phyloP scores from a whole-genome alignment of 306 rosid genomes.

The Lathyrus oleraceus region DNA sequence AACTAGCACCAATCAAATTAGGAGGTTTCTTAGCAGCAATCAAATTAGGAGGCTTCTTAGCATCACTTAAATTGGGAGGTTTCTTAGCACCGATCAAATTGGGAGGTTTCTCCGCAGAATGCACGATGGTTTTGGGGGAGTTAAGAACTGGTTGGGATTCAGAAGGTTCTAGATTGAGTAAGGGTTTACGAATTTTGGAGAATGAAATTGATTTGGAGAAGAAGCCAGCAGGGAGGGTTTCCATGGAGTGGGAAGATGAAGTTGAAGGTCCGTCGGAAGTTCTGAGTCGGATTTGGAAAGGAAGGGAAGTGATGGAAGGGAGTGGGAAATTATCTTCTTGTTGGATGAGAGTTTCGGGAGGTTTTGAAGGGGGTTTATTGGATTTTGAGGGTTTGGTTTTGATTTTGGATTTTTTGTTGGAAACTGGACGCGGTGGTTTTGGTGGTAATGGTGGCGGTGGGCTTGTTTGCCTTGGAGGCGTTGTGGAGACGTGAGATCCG shows the following conservation, averaged over 20 bases:
- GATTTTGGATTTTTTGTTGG: slow-evolving; percentile 35
- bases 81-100: slow-evolving; percentile 67
- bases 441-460: slow-evolving; percentile 36
- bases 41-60: slow-evolving; percentile 56
- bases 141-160: slow-evolving; percentile 31
- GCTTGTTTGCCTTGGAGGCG: slow-evolving; percentile 70
- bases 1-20: slow-evolving; percentile 64
- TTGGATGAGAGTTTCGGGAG: background rate
- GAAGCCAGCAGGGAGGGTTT: slow-evolving; percentile 64
- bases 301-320: slow-evolving; percentile 13
- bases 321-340: background rate
- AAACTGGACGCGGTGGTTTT: slow-evolving; percentile 29
- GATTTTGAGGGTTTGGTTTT: slow-evolving; percentile 38
- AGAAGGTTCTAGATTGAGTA: slow-evolving; percentile 40
- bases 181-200: slow-evolving; percentile 57
- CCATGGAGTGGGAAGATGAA: slow-evolving; percentile 42
- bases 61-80: slow-evolving; percentile 61
- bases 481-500: slow-evolving; percentile 81
- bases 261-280: slow-evolving; percentile 44
- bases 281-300: slow-evolving; percentile 63
- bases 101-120: slow-evolving; percentile 38
- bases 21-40: slow-evolving; percentile 58
- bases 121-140: slow-evolving; percentile 17
- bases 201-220: slow-evolving; percentile 62
- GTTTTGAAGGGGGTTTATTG: slow-evolving; percentile 37